phyloP scores from a whole-genome alignment of 805 yeast genomes.

The Pichia rugopelliculosa region DNA sequence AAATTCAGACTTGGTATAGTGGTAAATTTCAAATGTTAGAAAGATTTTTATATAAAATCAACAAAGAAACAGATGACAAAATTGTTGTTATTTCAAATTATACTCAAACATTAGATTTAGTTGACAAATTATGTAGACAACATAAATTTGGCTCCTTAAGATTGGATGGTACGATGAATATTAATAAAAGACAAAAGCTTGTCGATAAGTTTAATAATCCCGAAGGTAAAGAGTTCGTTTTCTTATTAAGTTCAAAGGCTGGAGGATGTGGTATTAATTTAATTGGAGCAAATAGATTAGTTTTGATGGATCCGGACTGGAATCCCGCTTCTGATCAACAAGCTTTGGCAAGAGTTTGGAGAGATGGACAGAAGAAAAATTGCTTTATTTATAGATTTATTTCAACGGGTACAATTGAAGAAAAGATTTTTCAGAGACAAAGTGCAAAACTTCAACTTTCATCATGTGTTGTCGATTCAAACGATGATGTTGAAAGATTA shows the following conservation, averaged over 20 bases:
- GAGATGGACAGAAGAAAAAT: constrained; percentile 97
- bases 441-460: constrained; percentile 88
- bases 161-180: constrained; percentile 87
- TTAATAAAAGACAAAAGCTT: constrained; percentile 84
- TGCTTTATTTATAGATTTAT: constrained; percentile 93
- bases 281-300: constrained; percentile 90
- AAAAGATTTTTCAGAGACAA: constrained; percentile 92
- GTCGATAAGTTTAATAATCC: constrained; percentile 90
- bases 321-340: constrained; percentile 98
- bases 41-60: constrained; percentile 71
- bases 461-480: constrained; percentile 95
- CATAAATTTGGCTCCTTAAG: constrained; percentile 71
- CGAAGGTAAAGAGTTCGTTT: constrained; percentile 78
- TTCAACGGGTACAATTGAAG: constrained; percentile 92
- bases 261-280: constrained; percentile 98
- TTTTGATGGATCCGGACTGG: constrained; percentile 91
- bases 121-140: constrained; percentile 76
- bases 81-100: constrained; percentile 92
- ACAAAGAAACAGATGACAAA: constrained; percentile 82
- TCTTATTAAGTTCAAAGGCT: constrained; percentile 87
- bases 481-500: constrained; percentile 87
- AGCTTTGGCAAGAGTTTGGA: constrained; percentile 96
- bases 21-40: constrained; percentile 84
- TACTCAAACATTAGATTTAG: constrained; percentile 87
- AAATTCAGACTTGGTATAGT: constrained; percentile 72